phyloP scores from a whole-genome alignment of 352 stramenopile species.

The Phytophthora hibernalis region DNA sequence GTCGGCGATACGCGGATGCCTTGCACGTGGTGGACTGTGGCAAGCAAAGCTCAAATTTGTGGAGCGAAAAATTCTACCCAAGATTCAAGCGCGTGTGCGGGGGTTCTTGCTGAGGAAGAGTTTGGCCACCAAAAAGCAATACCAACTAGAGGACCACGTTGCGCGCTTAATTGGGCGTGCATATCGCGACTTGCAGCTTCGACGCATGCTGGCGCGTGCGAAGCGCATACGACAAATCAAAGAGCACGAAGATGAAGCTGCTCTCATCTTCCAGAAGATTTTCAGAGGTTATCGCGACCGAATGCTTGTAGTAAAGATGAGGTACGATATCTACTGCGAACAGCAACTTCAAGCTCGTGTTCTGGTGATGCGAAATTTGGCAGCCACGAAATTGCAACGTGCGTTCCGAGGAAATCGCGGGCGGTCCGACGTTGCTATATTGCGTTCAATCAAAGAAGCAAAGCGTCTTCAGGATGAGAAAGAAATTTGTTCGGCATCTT shows the following conservation, averaged over 20 bases:
- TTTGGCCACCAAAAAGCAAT: slow-evolving; percentile 40
- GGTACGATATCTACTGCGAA: slow-evolving; percentile 51
- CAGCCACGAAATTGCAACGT: slow-evolving; percentile 75
- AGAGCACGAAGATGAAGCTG: slow-evolving; percentile 62
- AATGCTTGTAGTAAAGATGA: slow-evolving; percentile 46
- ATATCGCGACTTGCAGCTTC: slow-evolving; percentile 65
- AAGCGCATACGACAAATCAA: slow-evolving; percentile 64
- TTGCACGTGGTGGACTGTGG: slow-evolving; percentile 76
- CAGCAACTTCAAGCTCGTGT: slow-evolving; percentile 62
- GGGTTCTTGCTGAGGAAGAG: slow-evolving; percentile 75
- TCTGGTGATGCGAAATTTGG: slow-evolving; percentile 63
- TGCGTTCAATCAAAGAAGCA: slow-evolving; percentile 56
- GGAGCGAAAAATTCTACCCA: slow-evolving; percentile 65
- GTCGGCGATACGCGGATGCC: slow-evolving; percentile 79
- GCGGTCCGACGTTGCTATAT: slow-evolving; percentile 52
- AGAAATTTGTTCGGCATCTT: slow-evolving; percentile 50
- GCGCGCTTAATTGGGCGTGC: slow-evolving; percentile 49
- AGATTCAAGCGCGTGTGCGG: slow-evolving; percentile 81
- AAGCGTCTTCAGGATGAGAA: slow-evolving; percentile 49
- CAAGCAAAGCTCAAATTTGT: slow-evolving; percentile 76
- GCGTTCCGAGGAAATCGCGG: slow-evolving; percentile 71
- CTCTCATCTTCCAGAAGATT: slow-evolving; percentile 77
- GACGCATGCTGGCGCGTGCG: slow-evolving; percentile 53
- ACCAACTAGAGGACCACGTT: slow-evolving; percentile 40
- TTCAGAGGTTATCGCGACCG: slow-evolving; percentile 73